Base-by-base conservation (phyloP, 768 basidiomycete genomes). In the Russula emetica region DNA sequence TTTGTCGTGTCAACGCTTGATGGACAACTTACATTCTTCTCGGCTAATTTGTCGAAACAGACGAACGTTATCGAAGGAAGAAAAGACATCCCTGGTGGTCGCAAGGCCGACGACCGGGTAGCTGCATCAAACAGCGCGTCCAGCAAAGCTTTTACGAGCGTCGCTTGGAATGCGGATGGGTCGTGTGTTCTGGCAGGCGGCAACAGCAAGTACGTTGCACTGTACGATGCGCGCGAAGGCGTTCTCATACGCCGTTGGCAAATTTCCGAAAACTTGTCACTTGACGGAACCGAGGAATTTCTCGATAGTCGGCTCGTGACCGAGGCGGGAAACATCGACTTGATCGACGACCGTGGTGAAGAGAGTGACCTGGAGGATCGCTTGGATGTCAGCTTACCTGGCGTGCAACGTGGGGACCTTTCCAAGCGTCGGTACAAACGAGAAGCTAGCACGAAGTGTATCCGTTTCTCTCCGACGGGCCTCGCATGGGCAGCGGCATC, bases 251-350 rank as follows among this genome's bases (percentile, higher is more conserved):
- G 92, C 77, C 94, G 94, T 78, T 98, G 92, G 80, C 92, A 95
- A 76, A 94, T 98, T 70, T 93, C 92, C 57, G 85, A 99, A 76
- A 99, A 98, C 75, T 80, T 99, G 20, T 92, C 92, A 55, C 77
- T 98, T 64, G 95, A 99, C 70, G 97, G 96, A 32, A 98, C 95
- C 49, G 85, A 96, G 75, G 97, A 99, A 76, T 91, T 96, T 75
- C 75, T 98, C 69, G 97, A 99, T 74, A 91, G 85, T 70, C 79
- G 97, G 66, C 87, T 83, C 70, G 78, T 98, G 70, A 96, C 93
- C 67, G 89, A 88, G 52, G 92, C 89, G 0, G 97, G 97, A 62
- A 92, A 94, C 70, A 73, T 83, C 30, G 93, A 95, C 71, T 77
- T 88, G 55, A 85, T 98, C 66, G 92, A 98, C 73, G 83, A 83